phyloP scores from a whole-genome alignment of 1,284 basidiomycete genomes.

The Leccinum proximum region DNA sequence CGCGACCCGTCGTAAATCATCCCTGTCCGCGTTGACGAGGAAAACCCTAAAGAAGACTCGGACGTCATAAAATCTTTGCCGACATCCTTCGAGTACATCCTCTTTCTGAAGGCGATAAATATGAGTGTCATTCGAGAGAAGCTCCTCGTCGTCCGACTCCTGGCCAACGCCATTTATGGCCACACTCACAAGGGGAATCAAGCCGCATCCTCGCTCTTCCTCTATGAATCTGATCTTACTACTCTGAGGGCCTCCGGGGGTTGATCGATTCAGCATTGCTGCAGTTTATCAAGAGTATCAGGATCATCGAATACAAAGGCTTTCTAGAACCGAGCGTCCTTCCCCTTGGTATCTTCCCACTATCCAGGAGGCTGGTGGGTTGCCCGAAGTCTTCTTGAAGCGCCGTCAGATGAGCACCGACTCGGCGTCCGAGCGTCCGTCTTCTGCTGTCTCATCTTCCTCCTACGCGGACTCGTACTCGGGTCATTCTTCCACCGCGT shows the following conservation, averaged over 20 bases:
- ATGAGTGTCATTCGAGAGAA: constrained; percentile 79
- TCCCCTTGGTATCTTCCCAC: constrained; percentile 80
- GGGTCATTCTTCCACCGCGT: no score
- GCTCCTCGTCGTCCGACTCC: constrained; percentile 78
- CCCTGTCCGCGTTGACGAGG: constrained; percentile 56
- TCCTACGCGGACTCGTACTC: no score
- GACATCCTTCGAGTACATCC: constrained; percentile 71
- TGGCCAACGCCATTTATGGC: constrained; percentile 89
- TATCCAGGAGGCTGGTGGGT: constrained; percentile 81
- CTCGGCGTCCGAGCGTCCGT: no score
- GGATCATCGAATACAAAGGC: constrained; percentile 66
- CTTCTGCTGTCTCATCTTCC: no score
- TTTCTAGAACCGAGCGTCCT: constrained; percentile 89
- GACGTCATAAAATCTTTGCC: constrained; percentile 71
- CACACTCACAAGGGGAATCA: constrained; percentile 68
- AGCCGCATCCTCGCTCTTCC: constrained; percentile 82
- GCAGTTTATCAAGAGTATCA: constrained; percentile 83
- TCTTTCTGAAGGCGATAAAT: constrained; percentile 84
- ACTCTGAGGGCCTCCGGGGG: constrained; percentile 88
- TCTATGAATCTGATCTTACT: constrained; percentile 95
- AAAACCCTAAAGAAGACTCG: constrained; percentile 49
- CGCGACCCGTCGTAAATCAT: constrained; percentile 36
- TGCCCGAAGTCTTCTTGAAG: constrained; percentile 83
- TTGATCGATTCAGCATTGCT: constrained; percentile 91
- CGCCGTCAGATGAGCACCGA: no score